A percentile compares a stretch with the other conserved stretches of the same genome.
Conservation (phyloP, 306 rosid species). For the Biancaea sappan region DNA sequence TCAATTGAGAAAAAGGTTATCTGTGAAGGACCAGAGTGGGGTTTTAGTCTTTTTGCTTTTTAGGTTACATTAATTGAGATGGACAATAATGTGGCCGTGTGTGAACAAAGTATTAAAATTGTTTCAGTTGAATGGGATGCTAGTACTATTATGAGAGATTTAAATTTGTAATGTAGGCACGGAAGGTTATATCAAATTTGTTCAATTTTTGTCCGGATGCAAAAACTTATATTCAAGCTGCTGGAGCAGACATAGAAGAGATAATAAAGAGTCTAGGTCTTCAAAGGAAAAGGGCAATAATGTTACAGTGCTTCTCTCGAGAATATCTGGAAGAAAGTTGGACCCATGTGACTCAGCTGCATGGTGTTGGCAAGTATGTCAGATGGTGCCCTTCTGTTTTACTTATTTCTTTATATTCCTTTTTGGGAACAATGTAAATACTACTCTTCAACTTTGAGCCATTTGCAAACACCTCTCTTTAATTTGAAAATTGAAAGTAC, state of each 20-base stretch:
- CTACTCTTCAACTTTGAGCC: too few relatives aligned
- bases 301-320: slow-evolving; percentile 47
- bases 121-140: not conserved
- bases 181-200: slow-evolving; percentile 38
- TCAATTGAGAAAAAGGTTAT: too few relatives aligned
- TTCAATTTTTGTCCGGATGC: slow-evolving; percentile 74
- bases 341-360: slow-evolving; percentile 61
- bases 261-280: slow-evolving; percentile 51
- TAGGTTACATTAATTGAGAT: not conserved
- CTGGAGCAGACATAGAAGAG: slow-evolving; percentile 45
- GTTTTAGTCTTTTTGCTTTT: slow-evolving; percentile 9
- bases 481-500: too few relatives aligned
- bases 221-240: slow-evolving; percentile 50
- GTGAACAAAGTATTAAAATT: not conserved
- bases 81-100: not conserved
- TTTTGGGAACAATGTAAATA: too few relatives aligned
- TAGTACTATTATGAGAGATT: not conserved
- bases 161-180: slow-evolving; percentile 48
- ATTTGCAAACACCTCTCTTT: too few relatives aligned
- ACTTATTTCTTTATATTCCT: too few relatives aligned
- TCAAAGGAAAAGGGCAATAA: slow-evolving; percentile 45
- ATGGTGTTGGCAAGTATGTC: slow-evolving; percentile 61
- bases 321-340: slow-evolving; percentile 54
- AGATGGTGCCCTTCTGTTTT: not conserved
- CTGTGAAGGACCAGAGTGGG: too few relatives aligned